phyloP scores from a whole-genome alignment of 441 rosid species.

The Eutrema salsugineum region DNA sequence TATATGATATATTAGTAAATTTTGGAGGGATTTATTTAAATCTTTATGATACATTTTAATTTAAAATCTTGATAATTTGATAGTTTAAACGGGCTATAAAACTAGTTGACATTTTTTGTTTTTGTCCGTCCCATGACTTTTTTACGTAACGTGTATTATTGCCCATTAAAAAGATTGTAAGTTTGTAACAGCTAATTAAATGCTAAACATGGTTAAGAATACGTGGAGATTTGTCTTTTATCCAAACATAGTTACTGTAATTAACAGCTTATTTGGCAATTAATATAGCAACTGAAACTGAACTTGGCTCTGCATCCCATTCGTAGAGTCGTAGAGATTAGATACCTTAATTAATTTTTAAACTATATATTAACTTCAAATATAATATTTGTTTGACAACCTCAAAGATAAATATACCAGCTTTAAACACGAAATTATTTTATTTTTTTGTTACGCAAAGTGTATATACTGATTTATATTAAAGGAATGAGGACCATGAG shows the following conservation, averaged over 20 bases:
- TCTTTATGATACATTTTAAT: background rate
- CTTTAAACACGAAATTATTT: background rate
- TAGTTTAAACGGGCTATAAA: background rate
- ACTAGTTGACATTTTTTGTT: background rate
- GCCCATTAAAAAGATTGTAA: background rate
- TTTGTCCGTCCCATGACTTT: background rate
- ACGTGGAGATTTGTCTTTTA: background rate
- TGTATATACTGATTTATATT: background rate
- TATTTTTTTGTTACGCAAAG: background rate
- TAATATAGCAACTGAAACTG: background rate
- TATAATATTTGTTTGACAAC: background rate
- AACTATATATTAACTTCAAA: background rate
- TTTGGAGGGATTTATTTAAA: background rate
- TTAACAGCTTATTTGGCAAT: background rate
- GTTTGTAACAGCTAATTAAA: constrained; percentile 13
- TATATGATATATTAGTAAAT: background rate
- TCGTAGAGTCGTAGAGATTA: background rate
- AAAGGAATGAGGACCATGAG: too few species aligned
- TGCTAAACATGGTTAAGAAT: constrained; percentile 1
- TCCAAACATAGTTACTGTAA: constrained; percentile 5
- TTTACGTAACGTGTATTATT: background rate
- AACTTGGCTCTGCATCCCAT: background rate
- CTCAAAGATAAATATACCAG: background rate
- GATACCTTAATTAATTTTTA: background rate
- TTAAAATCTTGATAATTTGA: background rate